Percentiles rank a stretch among this genome's conserved stretches.
phyloP scores from a whole-genome alignment of 192 early-diverging fungal species.

The Cladochytrium replicatum region DNA sequence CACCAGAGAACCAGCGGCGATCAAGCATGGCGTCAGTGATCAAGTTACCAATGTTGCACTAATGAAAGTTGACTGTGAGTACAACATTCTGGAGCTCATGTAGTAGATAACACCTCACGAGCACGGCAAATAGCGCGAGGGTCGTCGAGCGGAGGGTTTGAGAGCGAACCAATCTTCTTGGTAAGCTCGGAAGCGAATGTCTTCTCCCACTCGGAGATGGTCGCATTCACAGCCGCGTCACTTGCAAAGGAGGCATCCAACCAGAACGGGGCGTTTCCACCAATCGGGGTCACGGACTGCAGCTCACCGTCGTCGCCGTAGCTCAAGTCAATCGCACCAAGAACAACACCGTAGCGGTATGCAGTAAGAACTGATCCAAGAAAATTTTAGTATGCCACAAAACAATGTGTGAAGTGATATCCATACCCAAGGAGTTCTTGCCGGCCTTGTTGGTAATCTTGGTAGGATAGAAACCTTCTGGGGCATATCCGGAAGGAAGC shows the following conservation, averaged over 20 bases:
- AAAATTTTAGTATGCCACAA: no score
- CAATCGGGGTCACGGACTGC: no score
- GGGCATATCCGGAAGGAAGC: constrained; percentile 25
- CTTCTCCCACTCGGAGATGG: constrained; percentile 33
- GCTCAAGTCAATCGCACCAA: no score
- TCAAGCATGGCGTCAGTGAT: constrained; percentile 57
- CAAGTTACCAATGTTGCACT: constrained; percentile 55
- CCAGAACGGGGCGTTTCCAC: no score
- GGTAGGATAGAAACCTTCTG: constrained; percentile 61
- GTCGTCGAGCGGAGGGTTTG: constrained; percentile 30
- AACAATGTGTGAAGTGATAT: no score
- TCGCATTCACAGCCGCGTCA: constrained; percentile 26
- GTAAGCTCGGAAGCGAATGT: constrained; percentile 38
- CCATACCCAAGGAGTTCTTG: constrained; percentile 51
- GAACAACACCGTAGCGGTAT: no score
- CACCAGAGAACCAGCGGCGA: constrained; percentile 8
- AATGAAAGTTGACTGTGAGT: no score
- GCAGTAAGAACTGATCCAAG: no score
- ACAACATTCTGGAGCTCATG: neutral
- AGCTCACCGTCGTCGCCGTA: no score
- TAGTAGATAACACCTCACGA: neutral
- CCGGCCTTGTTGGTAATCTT: constrained; percentile 50
- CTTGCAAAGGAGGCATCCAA: no score
- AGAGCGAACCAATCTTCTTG: constrained; percentile 29
- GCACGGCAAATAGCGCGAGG: constrained; percentile 28